These are phyloP conservation scores for Setaria italica DNA, from an alignment of 202 grass and related monocot genomes.

Conservation along the genomic window DNA sequence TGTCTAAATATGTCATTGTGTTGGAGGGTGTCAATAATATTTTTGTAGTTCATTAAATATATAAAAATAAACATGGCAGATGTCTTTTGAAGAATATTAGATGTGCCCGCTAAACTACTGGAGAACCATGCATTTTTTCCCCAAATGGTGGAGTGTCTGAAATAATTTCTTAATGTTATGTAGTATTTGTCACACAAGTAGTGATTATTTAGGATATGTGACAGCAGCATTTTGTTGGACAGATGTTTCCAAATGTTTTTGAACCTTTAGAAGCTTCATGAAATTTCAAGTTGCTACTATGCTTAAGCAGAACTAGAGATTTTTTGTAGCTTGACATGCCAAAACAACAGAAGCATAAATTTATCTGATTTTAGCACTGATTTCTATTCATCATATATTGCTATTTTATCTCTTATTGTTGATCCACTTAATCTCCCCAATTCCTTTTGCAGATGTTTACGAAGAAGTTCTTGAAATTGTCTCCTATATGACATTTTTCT, in stretches of 20 bases:
- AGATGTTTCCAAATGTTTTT: neutral
- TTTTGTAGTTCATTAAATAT: neutral
- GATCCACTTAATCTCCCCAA: slow-evolving; percentile 20
- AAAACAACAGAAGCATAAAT: neutral
- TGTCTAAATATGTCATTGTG: neutral
- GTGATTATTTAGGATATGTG: neutral
- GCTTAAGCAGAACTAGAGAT: neutral
- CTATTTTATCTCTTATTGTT: slow-evolving; percentile 27
- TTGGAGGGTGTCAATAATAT: neutral
- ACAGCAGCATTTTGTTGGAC: neutral
- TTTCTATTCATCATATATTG: slow-evolving; percentile 11
- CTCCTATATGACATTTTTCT: slow-evolving; percentile 93
- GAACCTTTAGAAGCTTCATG: slow-evolving; percentile 10
- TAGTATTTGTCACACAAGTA: neutral
- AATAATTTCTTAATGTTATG: neutral
- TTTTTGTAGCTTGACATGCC: neutral
- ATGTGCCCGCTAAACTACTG: neutral
- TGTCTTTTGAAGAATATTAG: neutral
- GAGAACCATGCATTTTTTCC: neutral
- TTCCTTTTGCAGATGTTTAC: slow-evolving; percentile 77
- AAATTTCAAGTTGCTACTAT: slow-evolving; percentile 33
- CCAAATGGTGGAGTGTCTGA: neutral
- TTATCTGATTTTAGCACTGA: slow-evolving; percentile 5
- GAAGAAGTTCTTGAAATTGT: slow-evolving; percentile 95
- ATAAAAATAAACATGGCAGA: neutral